Percentiles rank a stretch among this genome's conserved stretches.
These are phyloP conservation scores for Plenodomus biglobosus DNA, from an alignment of 2,329 filamentous ascomycete genomes.

Conservation along the genomic window DNA sequence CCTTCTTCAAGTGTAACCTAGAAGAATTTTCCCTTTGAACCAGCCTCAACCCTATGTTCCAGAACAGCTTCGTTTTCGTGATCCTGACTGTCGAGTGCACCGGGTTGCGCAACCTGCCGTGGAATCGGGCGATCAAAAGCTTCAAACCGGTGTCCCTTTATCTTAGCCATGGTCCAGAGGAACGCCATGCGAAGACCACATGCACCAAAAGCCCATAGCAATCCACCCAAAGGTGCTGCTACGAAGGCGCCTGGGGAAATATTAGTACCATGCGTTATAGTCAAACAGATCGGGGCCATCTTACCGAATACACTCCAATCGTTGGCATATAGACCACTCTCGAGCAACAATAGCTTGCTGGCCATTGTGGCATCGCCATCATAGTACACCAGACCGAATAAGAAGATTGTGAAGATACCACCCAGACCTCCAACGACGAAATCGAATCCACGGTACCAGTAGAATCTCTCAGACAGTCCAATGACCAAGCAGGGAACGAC, in stretches of 20 bases:
- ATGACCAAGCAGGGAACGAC: conserved; percentile 74
- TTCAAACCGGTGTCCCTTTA: conserved; percentile 64
- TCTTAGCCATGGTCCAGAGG: conserved; percentile 60
- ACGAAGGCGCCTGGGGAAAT: conserved; percentile 63
- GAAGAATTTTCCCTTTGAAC: conserved; percentile 38
- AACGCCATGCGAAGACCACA: conserved; percentile 61
- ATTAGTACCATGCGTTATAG: conserved; percentile 8
- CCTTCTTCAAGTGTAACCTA: conserved; percentile 7
- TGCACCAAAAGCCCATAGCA: conserved; percentile 70
- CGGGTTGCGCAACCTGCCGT: conserved; percentile 4
- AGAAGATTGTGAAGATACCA: conserved; percentile 75
- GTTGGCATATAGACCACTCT: conserved; percentile 71
- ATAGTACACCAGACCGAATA: conserved; percentile 80
- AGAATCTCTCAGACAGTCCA: conserved; percentile 65
- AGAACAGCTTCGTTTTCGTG: conserved; percentile 23
- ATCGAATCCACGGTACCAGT: conserved; percentile 79
- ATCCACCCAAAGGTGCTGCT: conserved; percentile 72
- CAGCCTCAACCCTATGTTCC: conserved; percentile 23
- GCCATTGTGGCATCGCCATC: conserved; percentile 65
- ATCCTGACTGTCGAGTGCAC: conserved; percentile 29
- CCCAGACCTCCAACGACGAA: conserved; percentile 76
- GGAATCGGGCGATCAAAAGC: conserved; percentile 59
- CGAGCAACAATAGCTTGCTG: conserved; percentile 68
- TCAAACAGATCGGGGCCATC: not conserved
- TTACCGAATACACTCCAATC: conserved; percentile 79